Base-by-base conservation (phyloP, 176 grass and related monocot genomes). In the Tillandsia fasciculata region DNA sequence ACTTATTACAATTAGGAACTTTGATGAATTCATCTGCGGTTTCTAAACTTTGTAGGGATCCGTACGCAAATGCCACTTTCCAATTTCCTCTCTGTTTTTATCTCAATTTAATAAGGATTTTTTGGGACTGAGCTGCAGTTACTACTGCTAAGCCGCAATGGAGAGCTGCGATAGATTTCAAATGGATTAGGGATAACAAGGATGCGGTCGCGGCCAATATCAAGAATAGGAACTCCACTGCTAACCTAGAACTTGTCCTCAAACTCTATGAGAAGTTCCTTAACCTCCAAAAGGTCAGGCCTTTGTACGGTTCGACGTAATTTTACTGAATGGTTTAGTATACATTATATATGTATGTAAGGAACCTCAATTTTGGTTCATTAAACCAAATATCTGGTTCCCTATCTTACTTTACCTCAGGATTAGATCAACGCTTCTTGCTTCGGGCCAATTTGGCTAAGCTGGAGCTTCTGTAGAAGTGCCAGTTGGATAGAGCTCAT, bases 91-190 rank as follows among this genome's bases (percentile, higher is more conserved):
- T 42, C 6, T 42, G 5, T 42, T 42, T 42, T 42, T 42, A 42
- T 42, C 8, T 18, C n/a, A 26, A 28, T 65, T 65, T 64, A 42
- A 42, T 42, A 6, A 0, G 26, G 66, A 47, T 23, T 54, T 50
- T 56, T 49, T 49, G 9, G 68, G 64, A 49, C 20, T 49, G 64
- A n/a, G 76, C 6, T 74, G 61, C 52, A 24, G 81, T 76, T 73
- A 65, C 63, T 53, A 63, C 48, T 28, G 66, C 48, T 48, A 90
- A 64, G 82, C 84, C 82, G 68, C 86, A 85, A 52, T 97, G 93
- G 93, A 97, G 83, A 77, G 86, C 93, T 7, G 81, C 93, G 53
- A 90, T 97, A 66, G 93, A 97, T 71, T 97, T 97, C 93, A 97
- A 97, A 75, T 97, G 86, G 93, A 97, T 92, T 74, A 81, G 89